phyloP scores from a whole-genome alignment of 179 eudicot species.

The Dionaea muscipula region DNA sequence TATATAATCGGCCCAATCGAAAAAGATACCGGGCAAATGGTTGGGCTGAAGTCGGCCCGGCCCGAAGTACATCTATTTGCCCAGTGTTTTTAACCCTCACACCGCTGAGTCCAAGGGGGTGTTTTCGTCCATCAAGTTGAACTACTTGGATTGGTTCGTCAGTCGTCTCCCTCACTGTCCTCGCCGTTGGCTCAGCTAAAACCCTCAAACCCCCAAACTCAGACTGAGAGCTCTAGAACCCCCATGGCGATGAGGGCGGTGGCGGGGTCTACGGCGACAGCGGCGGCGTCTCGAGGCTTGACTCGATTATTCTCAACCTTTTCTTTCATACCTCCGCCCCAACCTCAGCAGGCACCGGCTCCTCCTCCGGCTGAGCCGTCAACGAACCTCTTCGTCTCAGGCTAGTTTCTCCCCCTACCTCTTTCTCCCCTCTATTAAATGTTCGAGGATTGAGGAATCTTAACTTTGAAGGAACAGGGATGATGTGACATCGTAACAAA shows the following conservation, averaged over 20 bases:
- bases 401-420: conserved; percentile 15
- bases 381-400: conserved; percentile 60
- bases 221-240: conserved; percentile 7
- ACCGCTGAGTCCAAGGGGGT: too few species aligned
- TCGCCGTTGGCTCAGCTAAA: background rate
- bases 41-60: too few species aligned
- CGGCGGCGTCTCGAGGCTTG: conserved; percentile 20
- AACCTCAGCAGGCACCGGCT: conserved; percentile 15
- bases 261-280: conserved; percentile 16
- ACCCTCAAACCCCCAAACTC: background rate
- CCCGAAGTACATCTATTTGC: too few species aligned
- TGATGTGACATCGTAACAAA: too few species aligned
- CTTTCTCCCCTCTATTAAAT: background rate
- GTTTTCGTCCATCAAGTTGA: too few species aligned
- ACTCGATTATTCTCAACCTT: conserved; percentile 34
- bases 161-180: background rate
- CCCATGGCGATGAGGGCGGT: conserved; percentile 44
- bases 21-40: too few species aligned
- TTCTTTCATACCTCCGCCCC: conserved; percentile 33
- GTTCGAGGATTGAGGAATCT: too few species aligned
- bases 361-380: conserved; percentile 48
- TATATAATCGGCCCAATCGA: too few species aligned
- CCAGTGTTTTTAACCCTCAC: too few species aligned
- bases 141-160: too few species aligned
- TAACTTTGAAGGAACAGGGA: too few species aligned